phyloP scores from a whole-genome alignment of 202 grass and related monocot species.

The Eragrostis tef region DNA sequence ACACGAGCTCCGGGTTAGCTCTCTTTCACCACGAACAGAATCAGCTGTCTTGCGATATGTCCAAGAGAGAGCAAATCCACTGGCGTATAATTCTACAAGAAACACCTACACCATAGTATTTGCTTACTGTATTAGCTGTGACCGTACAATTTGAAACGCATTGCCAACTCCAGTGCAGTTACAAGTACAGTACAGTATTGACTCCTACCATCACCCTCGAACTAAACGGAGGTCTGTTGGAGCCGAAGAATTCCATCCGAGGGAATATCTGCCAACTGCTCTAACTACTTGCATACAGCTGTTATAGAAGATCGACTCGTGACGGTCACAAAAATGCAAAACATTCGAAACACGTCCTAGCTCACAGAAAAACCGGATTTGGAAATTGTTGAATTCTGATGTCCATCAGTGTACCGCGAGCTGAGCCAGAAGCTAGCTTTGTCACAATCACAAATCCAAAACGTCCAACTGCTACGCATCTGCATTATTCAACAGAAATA shows the following conservation, averaged over 20 bases:
- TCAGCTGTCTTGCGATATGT: background rate
- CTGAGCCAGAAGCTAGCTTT: background rate
- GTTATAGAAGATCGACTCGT: background rate
- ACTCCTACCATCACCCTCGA: background rate
- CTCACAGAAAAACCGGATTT: background rate
- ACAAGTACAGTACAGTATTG: background rate
- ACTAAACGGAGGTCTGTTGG: background rate
- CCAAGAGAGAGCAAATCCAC: background rate
- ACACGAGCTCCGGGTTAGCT: background rate
- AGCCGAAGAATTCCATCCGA: background rate
- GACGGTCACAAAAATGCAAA: background rate
- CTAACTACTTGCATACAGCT: background rate
- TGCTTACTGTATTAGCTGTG: background rate
- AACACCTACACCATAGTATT: background rate
- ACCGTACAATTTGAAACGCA: background rate
- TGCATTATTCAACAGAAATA: background rate
- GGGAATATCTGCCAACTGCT: background rate
- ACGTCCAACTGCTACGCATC: background rate
- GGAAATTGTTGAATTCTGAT: background rate
- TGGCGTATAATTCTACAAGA: background rate
- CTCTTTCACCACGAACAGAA: background rate
- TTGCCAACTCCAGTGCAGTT: background rate
- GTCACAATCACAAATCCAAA: background rate
- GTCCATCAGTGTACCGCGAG: background rate
- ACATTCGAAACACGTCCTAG: background rate